Evolutionary conservation across 108 stramenopile genomes (phyloP), one percentile per base, ranked within the genome.

Genomic region (Cyclostephanos tholiformis): DNA sequence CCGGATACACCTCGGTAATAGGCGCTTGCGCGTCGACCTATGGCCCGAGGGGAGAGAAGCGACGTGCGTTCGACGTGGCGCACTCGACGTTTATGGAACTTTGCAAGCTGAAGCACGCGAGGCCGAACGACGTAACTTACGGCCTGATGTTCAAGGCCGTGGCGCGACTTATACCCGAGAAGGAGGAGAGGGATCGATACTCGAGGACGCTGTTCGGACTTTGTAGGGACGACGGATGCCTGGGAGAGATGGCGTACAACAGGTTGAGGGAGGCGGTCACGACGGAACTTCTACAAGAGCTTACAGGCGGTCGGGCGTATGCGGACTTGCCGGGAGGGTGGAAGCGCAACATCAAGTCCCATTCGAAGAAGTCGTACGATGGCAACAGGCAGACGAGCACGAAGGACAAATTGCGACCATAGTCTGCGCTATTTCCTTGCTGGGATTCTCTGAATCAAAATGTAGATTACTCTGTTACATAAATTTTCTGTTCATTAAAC

Each of bases 121-220:
- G 59, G 7, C 88, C 91, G 12, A 94, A 91, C 72, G 88, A 91
- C 70, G 88, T 94, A 0, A 91, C 91, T 11, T 94, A 94, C 55
- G 93, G 90, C 39, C 76, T 88, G 52, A 88, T 94, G 86, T 72
- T 94, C 51, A 91, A 90, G 60, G 88, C 86, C 23, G 85, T 85
- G 27, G 80, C 83, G 17, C 70, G 82, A 6, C 74, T 94, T 5
- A 25, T 76, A 26, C 80, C 79, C 10, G 72, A 67, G 0, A 67
- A 82, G 41, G 62, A 64, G 13, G 79, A 80, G 51, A 39, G 46
- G 43, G 68, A 80, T 52, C 52, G 72, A 55, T 86, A 84, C 69
- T 69, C 85, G 7, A 50, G 69, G 19, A 66, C 68, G 41, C 36
- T 93, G 29, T 88, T 93, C 52, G 38, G 26, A 9, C 43, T 82